Conservation (phyloP, 495 filamentous ascomycete genomes). For the Cryomyces minteri region DNA sequence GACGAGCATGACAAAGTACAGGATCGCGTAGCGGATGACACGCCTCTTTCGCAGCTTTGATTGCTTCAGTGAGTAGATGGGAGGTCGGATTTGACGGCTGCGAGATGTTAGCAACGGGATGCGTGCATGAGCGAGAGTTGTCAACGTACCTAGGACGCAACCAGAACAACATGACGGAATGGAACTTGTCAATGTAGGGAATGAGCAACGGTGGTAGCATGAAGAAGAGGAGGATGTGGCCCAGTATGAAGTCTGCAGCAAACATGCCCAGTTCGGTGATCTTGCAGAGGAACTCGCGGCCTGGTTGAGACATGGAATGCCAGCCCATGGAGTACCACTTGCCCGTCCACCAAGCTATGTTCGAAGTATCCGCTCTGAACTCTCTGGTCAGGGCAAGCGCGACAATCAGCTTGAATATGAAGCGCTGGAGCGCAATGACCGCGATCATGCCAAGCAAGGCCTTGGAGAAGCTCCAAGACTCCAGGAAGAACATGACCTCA, state of each 20-base stretch:
- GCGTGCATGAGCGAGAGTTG: background rate
- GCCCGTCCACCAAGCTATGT: conserved; percentile 99
- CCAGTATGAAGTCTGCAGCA: conserved; percentile 83
- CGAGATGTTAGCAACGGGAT: conserved; percentile 17
- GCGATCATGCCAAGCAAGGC: conserved; percentile 82
- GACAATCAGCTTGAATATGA: conserved; percentile 91
- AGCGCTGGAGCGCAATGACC: conserved; percentile 72
- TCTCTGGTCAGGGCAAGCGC: conserved; percentile 72
- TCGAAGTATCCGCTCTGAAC: conserved; percentile 87
- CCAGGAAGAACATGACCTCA: conserved; percentile 91
- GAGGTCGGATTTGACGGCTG: conserved; percentile 93
- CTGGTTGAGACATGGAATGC: conserved; percentile 93
- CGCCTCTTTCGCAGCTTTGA: conserved; percentile 85
- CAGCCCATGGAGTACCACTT: conserved; percentile 99
- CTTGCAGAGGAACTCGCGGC: conserved; percentile 95
- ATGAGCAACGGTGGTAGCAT: conserved; percentile 73
- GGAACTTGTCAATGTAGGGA: conserved; percentile 84
- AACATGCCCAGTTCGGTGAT: conserved; percentile 97
- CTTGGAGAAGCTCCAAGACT: conserved; percentile 66
- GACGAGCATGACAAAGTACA: conserved; percentile 84
- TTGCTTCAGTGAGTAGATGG: conserved; percentile 98
- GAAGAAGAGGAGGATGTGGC: conserved; percentile 76
- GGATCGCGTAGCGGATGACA: conserved; percentile 82
- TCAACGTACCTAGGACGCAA: conserved; percentile 78
- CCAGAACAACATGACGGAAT: conserved; percentile 99